Evolutionary conservation across 345 rosid species (phyloP).

Genomic region (Linum tenue): DNA sequence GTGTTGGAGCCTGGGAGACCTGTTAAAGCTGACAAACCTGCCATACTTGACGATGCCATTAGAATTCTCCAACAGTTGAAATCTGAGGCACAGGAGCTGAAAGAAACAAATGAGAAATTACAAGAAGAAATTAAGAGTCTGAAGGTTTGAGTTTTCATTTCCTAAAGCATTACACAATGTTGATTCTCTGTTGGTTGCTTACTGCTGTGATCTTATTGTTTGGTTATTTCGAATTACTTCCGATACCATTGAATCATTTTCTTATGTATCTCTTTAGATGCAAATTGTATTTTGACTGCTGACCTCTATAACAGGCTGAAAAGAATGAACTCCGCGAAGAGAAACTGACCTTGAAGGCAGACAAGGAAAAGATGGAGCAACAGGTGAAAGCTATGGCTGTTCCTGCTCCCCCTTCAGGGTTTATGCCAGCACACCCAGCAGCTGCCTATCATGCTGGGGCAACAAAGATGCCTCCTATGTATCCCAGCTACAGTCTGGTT

Average conservation of each 20-base stretch:
- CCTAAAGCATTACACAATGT: too few relatives aligned
- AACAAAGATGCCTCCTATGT: conserved; percentile 22
- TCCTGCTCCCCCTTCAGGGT: conserved; percentile 14
- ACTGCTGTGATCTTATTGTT: background rate
- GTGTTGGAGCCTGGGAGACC: conserved; percentile 29
- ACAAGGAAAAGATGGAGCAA: conserved; percentile 26
- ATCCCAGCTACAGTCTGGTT: conserved; percentile 20
- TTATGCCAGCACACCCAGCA: conserved; percentile 21
- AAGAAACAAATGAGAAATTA: conserved; percentile 22
- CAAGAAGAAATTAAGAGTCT: conserved; percentile 19
- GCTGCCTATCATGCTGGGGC: conserved; percentile 20
- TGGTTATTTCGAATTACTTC: background rate
- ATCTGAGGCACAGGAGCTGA: conserved; percentile 22
- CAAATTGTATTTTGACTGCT: background rate
- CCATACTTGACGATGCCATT: conserved; percentile 26
- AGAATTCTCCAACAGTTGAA: conserved; percentile 20
- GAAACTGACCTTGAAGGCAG: conserved; percentile 21
- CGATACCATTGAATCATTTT: background rate
- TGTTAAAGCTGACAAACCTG: conserved; percentile 20
- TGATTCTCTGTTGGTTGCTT: background rate
- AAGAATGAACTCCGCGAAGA: conserved; percentile 31
- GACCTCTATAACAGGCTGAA: conserved; percentile 17
- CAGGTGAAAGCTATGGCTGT: conserved; percentile 18
- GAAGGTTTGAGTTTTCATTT: too few relatives aligned
- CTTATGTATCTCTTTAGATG: background rate